Base-by-base conservation (phyloP, 2,329 filamentous ascomycete species). In the Paramyrothecium roridum region DNA sequence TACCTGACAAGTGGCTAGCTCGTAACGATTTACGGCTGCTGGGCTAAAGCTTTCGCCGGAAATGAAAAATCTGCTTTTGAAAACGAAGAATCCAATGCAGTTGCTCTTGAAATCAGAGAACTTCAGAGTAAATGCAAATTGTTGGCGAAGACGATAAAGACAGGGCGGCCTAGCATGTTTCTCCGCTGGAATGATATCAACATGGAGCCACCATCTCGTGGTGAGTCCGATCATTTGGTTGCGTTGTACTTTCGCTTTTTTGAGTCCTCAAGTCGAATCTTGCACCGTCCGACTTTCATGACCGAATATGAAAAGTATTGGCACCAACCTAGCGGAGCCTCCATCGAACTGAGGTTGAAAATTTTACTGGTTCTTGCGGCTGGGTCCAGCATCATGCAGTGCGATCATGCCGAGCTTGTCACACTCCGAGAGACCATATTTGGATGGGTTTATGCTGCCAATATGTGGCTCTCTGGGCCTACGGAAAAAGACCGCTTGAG, bases 241-340 rank as follows among this genome's bases (percentile, higher is more conserved):
- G 55, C 63, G 1, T 58, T 77, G 1, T 86, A 85, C 64, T 75
- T 83, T 47, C 64, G 65, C 2, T 77, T 68, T 0, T 83, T 80
- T 55, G 82, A 83, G 56, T 75, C 72, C 2, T 72, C 73, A 0
- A 76, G 82, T 52, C 76, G 80, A 3, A 77, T 85, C 48, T 63
- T 85, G 0, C 82, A 85, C 54, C 63, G 70, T 4, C 80, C 81
- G 0, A 77, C 73, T 0, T 86, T 85, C 56, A 74, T 74, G 72
- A 59, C 67, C 20, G 76, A 82, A 8, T 85, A 83, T 58, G 56
- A 68, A 3, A 64, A 52, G 1, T 80, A 78, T 57, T 84, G 80
- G 80, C 63, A 70, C 3, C 11, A 70, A 3, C 66, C 71, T 0
- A 64, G 66, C 6, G 58, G 8, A 8, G 59, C 62, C 2, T 55